phyloP scores from a whole-genome alignment of 225 moss, liverwort and hornwort species.

The Bryoerythrophyllum caledonicum region DNA sequence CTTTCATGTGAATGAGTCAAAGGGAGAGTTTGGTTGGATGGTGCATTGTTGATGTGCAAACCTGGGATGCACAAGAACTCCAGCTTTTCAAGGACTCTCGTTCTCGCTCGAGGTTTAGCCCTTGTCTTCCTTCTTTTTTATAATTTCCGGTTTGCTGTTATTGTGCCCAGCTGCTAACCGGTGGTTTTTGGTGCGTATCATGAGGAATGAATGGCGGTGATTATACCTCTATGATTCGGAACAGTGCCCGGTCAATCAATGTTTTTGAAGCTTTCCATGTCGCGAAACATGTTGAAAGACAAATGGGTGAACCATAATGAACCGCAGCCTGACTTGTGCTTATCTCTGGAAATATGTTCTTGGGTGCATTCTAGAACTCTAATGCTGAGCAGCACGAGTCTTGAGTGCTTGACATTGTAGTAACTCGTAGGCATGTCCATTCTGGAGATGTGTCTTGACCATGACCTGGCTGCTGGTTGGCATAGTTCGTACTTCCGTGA shows the following conservation, averaged over 20 bases:
- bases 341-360: slow-evolving; percentile 25
- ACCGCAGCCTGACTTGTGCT: slow-evolving; percentile 20
- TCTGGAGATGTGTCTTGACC: slow-evolving; percentile 10
- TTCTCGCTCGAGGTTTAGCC: background rate
- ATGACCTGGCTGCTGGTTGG: background rate
- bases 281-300: slow-evolving; percentile 15
- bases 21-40: background rate
- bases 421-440: background rate
- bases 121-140: too few relatives aligned
- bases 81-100: slow-evolving; percentile 9
- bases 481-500: background rate
- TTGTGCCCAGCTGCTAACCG: too few relatives aligned
- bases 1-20: slow-evolving; percentile 18
- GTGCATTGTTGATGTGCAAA: slow-evolving; percentile 22
- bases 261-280: slow-evolving; percentile 23
- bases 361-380: too few relatives aligned
- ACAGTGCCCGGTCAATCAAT: slow-evolving; percentile 18
- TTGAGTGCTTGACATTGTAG: background rate
- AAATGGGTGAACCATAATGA: slow-evolving; percentile 44
- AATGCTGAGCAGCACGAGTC: background rate
- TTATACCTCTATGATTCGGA: slow-evolving; percentile 1
- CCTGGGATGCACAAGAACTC: background rate
- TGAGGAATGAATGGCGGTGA: slow-evolving; percentile 23
- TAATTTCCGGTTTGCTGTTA: background rate
- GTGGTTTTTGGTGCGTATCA: slow-evolving; percentile 17